Conservation (phyloP, 1,284 basidiomycete species). For the Thelephora terrestris region DNA sequence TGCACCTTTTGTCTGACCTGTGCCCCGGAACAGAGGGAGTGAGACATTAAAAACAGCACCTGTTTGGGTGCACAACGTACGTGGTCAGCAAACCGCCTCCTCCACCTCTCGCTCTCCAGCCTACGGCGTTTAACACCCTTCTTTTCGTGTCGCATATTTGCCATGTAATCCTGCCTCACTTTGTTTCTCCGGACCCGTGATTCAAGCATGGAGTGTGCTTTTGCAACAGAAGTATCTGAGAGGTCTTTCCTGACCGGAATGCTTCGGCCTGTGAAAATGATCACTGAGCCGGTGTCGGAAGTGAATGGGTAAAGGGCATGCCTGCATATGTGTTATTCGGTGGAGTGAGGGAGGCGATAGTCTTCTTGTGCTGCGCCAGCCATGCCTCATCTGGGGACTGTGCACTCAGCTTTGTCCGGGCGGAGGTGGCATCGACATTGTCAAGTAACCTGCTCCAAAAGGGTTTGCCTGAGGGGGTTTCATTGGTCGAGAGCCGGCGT, state of each 20-base stretch:
- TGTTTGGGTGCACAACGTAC: slow-evolving; percentile 27
- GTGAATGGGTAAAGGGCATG: slow-evolving; percentile 6
- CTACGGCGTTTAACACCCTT: slow-evolving; percentile 57
- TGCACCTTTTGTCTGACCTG: slow-evolving; percentile 55
- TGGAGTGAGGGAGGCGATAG: slow-evolving; percentile 3
- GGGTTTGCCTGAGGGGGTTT: too few relatives aligned
- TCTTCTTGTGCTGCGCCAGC: neutral
- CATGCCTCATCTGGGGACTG: neutral
- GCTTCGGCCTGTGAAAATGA: slow-evolving; percentile 35
- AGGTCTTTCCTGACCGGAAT: slow-evolving; percentile 27
- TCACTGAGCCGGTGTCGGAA: slow-evolving; percentile 5
- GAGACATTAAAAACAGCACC: too few relatives aligned
- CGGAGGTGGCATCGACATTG: too few relatives aligned
- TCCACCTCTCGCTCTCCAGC: slow-evolving; percentile 54
- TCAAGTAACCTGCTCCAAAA: too few relatives aligned
- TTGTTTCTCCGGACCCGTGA: slow-evolving; percentile 44
- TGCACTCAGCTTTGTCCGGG: too few relatives aligned
- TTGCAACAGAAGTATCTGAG: slow-evolving; percentile 21
- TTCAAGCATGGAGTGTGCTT: slow-evolving; percentile 40
- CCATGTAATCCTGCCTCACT: slow-evolving; percentile 40
- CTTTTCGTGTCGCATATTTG: slow-evolving; percentile 58
- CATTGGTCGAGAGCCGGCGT: too few relatives aligned
- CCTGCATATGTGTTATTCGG: slow-evolving; percentile 18
- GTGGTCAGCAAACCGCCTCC: slow-evolving; percentile 58
- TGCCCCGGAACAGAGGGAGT: slow-evolving; percentile 1